Evolutionary conservation across 208 protist genomes (phyloP).

Genomic region (Wallacemonas rigidus): DNA sequence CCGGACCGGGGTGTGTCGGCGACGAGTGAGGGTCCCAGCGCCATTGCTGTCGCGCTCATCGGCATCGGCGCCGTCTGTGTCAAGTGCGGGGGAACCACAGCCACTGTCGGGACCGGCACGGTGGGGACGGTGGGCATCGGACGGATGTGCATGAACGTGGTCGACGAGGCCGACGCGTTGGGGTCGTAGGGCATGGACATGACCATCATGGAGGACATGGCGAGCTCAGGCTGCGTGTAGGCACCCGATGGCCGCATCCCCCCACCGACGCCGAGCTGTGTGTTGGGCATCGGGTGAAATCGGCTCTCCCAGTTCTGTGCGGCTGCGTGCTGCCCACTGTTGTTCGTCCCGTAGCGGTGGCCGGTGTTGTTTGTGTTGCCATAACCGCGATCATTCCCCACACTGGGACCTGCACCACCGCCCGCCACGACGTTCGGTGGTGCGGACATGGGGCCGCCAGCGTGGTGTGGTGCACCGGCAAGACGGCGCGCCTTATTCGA

Average conservation of each 20-base stretch:
- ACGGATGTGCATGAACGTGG: constrained; percentile 4
- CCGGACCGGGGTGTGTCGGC: neutral
- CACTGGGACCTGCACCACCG: no score
- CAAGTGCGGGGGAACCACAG: neutral
- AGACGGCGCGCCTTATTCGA: neutral
- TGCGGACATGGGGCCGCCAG: no score
- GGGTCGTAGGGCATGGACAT: constrained; percentile 11
- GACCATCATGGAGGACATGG: neutral
- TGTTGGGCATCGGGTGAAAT: no score
- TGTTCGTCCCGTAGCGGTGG: no score
- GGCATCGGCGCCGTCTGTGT: neutral
- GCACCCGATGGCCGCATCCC: neutral
- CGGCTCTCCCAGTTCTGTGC: no score
- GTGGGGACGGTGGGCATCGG: neutral
- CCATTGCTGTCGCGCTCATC: neutral
- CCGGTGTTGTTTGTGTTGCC: no score
- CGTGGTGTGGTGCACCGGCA: neutral
- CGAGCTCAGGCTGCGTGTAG: constrained; percentile 2
- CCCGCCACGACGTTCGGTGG: no score
- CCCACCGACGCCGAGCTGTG: no score
- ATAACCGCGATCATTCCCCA: no score
- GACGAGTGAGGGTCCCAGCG: neutral
- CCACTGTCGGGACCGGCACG: neutral
- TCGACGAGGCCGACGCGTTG: constrained; percentile 2
- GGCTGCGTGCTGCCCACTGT: no score